phyloP scores from a whole-genome alignment of 768 basidiomycete genomes.

The Lactifluus subvellereus region DNA sequence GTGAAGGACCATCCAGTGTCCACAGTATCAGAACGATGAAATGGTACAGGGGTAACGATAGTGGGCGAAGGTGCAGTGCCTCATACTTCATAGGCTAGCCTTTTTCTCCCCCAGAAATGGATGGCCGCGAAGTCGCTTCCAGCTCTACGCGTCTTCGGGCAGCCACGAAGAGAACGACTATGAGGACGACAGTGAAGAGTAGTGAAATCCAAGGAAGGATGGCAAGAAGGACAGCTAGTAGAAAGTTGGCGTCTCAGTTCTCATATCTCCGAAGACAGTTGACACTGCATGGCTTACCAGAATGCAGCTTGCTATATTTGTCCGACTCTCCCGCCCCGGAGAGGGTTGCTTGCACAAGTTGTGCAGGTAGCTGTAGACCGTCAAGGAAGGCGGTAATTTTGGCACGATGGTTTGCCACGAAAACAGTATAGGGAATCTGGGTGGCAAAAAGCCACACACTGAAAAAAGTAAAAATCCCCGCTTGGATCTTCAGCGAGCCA shows the following conservation, averaged over 20 bases:
- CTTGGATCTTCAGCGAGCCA: conserved; percentile 29
- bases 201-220: conserved; percentile 19
- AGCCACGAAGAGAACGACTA: conserved; percentile 11
- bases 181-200: not conserved
- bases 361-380: conserved; percentile 33
- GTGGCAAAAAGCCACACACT: conserved; percentile 44
- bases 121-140: not conserved
- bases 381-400: conserved; percentile 39
- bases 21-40: not conserved
- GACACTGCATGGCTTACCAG: not conserved
- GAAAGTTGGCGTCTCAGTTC: not conserved
- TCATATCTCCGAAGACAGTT: not conserved
- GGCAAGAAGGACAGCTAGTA: conserved; percentile 14
- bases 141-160: not conserved
- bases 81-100: not conserved
- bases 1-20: not conserved
- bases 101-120: conserved; percentile 4
- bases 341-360: conserved; percentile 33
- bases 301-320: conserved; percentile 11
- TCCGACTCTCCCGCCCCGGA: conserved; percentile 2
- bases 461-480: conserved; percentile 38
- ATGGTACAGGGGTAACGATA: not conserved
- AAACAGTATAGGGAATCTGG: conserved; percentile 43
- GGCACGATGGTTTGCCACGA: conserved; percentile 42
- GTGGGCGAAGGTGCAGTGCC: not conserved